Conservation (phyloP, 768 basidiomycete genomes). For the Tricholoma matsutake region DNA sequence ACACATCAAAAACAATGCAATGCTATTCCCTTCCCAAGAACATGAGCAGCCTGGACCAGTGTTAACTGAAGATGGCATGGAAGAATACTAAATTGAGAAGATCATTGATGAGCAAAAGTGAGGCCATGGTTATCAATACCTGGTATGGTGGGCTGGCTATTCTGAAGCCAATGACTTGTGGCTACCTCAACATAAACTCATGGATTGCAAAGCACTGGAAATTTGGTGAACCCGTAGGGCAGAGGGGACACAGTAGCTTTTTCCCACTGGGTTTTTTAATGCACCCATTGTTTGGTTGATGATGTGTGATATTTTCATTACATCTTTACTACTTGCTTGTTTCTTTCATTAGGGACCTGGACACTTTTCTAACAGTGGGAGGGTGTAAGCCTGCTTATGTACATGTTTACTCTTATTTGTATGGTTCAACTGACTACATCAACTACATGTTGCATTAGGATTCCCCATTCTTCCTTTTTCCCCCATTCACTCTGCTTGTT, state of each 20-base stretch:
- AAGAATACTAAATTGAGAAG: no score
- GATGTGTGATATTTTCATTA: no score
- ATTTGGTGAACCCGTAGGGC: not conserved
- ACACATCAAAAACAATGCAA: no score
- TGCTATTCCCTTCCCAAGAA: no score
- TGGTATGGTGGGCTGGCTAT: not conserved
- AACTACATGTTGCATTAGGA: not conserved
- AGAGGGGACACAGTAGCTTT: constrained; percentile 1
- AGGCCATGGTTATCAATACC: not conserved
- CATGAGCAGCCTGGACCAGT: no score
- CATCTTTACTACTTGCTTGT: no score
- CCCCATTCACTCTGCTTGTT: not conserved
- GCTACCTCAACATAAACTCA: not conserved
- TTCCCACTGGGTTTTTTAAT: constrained; percentile 1
- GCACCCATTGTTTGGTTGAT: not conserved
- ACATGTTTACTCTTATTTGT: not conserved
- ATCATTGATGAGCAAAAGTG: no score
- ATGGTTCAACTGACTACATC: not conserved
- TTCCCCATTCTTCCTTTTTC: not conserved
- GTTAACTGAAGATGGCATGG: no score
- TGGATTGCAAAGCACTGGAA: not conserved
- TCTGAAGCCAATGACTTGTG: not conserved
- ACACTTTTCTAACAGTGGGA: no score
- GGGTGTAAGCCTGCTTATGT: not conserved
- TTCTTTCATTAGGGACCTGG: no score